These are phyloP conservation scores for Phytophthora pisi DNA, from an alignment of 352 stramenopile species.

Conservation along the genomic window DNA sequence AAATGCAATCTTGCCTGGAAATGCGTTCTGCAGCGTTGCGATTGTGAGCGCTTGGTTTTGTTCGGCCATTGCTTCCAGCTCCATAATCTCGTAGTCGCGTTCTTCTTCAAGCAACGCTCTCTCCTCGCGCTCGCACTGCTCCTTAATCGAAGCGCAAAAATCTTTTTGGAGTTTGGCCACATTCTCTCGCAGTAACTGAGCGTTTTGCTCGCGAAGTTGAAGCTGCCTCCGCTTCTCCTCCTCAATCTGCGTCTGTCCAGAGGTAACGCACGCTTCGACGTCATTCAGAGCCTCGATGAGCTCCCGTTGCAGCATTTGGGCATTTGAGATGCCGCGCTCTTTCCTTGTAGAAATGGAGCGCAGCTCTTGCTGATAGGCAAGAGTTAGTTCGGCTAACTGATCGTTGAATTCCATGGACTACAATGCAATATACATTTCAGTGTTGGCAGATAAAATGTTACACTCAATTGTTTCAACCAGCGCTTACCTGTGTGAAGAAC, in stretches of 20 bases:
- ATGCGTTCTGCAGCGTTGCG: constrained; percentile 42
- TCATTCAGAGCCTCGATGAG: constrained; percentile 63
- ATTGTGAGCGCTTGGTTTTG: constrained; percentile 45
- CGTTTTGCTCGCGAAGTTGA: constrained; percentile 47
- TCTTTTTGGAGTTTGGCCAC: constrained; percentile 41
- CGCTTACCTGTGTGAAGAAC: constrained; percentile 51
- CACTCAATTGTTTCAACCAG: neutral
- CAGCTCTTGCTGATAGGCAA: constrained; percentile 65
- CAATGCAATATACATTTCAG: neutral
- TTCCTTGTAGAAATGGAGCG: constrained; percentile 48
- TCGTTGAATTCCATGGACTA: constrained; percentile 74
- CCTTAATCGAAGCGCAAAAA: constrained; percentile 31
- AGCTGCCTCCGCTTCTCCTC: constrained; percentile 55
- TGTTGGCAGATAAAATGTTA: neutral
- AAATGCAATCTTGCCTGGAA: constrained; percentile 43
- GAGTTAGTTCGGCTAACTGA: constrained; percentile 53
- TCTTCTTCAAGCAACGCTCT: constrained; percentile 38
- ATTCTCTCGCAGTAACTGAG: constrained; percentile 38
- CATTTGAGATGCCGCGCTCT: constrained; percentile 50
- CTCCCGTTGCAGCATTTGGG: constrained; percentile 67
- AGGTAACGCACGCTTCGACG: constrained; percentile 52
- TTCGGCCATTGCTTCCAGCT: constrained; percentile 55
- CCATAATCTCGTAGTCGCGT: constrained; percentile 44
- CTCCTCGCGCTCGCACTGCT: constrained; percentile 27
- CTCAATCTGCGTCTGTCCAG: constrained; percentile 49